A percentile compares a stretch with the other conserved stretches of the same genome.
These are phyloP conservation scores for Anethum foeniculum DNA, from an alignment of 140 eudicot species.

Conservation along the genomic window DNA sequence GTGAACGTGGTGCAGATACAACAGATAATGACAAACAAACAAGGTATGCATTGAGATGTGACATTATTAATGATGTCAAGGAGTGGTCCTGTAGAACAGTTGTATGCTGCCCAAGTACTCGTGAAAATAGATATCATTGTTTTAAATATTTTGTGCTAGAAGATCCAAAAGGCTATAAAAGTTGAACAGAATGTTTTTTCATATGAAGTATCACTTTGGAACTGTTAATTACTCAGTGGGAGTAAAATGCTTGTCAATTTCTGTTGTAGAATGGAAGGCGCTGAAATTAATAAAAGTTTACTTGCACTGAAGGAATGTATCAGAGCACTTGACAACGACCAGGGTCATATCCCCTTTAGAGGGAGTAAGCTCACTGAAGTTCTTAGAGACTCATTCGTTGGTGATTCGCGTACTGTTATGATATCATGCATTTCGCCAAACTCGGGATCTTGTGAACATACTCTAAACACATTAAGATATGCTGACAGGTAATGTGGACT, in stretches of 20 bases:
- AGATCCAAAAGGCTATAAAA: not conserved
- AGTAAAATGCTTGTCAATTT: conserved; percentile 10
- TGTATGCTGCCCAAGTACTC: not conserved
- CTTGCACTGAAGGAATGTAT: conserved; percentile 72
- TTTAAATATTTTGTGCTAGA: not conserved
- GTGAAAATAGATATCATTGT: not conserved
- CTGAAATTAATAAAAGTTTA: conserved; percentile 74
- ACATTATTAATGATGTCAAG: not conserved
- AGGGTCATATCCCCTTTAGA: conserved; percentile 67
- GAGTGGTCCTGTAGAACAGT: not conserved
- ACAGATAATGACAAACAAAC: conserved; percentile 76
- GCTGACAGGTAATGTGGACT: conserved; percentile 49
- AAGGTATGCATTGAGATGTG: conserved; percentile 28
- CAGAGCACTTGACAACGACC: conserved; percentile 70
- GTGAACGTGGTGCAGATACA: conserved; percentile 85
- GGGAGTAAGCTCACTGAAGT: conserved; percentile 76
- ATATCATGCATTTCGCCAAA: conserved; percentile 76
- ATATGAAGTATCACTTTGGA: not conserved
- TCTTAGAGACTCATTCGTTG: conserved; percentile 63
- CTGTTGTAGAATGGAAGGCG: conserved; percentile 67
- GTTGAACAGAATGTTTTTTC: not conserved
- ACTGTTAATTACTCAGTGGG: not conserved
- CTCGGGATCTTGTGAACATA: conserved; percentile 71
- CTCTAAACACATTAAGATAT: conserved; percentile 62
- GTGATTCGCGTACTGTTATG: conserved; percentile 70